These are phyloP conservation scores for Tylopilus felleus DNA, from an alignment of 768 basidiomycete species.

Conservation along the genomic window DNA sequence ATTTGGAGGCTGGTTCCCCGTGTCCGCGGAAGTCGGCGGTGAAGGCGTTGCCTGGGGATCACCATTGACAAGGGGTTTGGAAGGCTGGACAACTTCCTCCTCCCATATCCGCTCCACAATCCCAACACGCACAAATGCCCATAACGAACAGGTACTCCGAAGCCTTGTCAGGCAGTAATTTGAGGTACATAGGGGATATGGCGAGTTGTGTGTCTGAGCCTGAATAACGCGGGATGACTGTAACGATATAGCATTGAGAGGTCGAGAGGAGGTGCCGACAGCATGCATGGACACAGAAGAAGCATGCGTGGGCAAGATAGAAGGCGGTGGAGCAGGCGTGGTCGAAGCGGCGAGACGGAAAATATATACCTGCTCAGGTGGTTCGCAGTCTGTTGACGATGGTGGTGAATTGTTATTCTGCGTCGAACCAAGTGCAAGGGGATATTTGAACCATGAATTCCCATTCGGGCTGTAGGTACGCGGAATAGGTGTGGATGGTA, in stretches of 20 bases:
- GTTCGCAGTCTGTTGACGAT: constrained; percentile 28
- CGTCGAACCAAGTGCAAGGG: constrained; percentile 36
- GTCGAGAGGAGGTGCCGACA: constrained; percentile 22
- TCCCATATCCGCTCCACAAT: constrained; percentile 89
- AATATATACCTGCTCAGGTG: constrained; percentile 54
- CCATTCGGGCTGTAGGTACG: constrained; percentile 46
- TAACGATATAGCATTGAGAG: constrained; percentile 31
- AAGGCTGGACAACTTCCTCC: constrained; percentile 53
- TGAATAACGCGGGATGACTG: constrained; percentile 38
- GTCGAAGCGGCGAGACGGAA: constrained; percentile 53
- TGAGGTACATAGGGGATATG: constrained; percentile 71
- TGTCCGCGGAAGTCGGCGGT: neutral
- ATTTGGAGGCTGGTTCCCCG: constrained; percentile 2
- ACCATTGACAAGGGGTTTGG: constrained; percentile 18
- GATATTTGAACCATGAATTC: constrained; percentile 57
- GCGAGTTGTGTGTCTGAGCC: constrained; percentile 23
- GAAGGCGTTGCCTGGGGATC: neutral
- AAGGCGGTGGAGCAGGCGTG: constrained; percentile 21
- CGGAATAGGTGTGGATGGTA: constrained; percentile 30
- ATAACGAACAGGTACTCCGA: constrained; percentile 83
- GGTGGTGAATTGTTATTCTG: constrained; percentile 21
- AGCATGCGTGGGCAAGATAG: constrained; percentile 19
- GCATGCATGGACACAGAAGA: constrained; percentile 33
- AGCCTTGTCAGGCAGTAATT: constrained; percentile 87
- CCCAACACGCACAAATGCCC: constrained; percentile 82